Conservation (phyloP, 1,139 yeast species). For the Suhomyces bokatorum region DNA sequence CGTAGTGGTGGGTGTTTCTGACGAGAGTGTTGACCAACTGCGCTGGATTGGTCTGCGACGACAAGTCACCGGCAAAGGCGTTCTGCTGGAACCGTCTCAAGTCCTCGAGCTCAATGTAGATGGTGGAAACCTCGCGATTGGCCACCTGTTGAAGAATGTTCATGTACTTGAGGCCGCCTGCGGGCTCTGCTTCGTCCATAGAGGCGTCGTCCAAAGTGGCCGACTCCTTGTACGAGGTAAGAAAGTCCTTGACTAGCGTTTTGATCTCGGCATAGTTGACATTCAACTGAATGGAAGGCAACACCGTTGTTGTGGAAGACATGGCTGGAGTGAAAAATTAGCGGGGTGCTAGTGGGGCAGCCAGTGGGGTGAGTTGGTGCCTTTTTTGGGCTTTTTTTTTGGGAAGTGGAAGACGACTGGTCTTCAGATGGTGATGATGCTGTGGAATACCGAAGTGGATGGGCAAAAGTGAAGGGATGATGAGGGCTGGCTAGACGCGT, state of each 20-base stretch:
- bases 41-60: slow-evolving; percentile 25
- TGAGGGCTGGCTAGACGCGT: slow-evolving; percentile 5
- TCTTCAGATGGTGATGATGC: neutral
- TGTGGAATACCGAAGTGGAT: neutral
- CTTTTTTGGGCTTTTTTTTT: neutral
- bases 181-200: slow-evolving; percentile 22
- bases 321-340: slow-evolving; percentile 3
- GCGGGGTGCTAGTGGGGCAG: slow-evolving; percentile 1
- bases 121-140: slow-evolving; percentile 70
- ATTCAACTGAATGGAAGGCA: slow-evolving; percentile 58
- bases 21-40: slow-evolving; percentile 58
- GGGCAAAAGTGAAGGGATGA: neutral
- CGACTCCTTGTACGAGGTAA: slow-evolving; percentile 56
- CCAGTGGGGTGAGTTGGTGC: neutral
- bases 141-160: slow-evolving; percentile 75
- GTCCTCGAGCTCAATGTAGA: slow-evolving; percentile 83
- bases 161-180: slow-evolving; percentile 72
- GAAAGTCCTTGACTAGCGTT: slow-evolving; percentile 55
- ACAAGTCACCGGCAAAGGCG: slow-evolving; percentile 22
- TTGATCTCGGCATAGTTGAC: slow-evolving; percentile 62
- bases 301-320: slow-evolving; percentile 38
- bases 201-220: slow-evolving; percentile 21
- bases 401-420: neutral
- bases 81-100: slow-evolving; percentile 64
- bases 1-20: slow-evolving; percentile 74